phyloP scores from a whole-genome alignment of 345 rosid species.

The Syzygium grande region DNA sequence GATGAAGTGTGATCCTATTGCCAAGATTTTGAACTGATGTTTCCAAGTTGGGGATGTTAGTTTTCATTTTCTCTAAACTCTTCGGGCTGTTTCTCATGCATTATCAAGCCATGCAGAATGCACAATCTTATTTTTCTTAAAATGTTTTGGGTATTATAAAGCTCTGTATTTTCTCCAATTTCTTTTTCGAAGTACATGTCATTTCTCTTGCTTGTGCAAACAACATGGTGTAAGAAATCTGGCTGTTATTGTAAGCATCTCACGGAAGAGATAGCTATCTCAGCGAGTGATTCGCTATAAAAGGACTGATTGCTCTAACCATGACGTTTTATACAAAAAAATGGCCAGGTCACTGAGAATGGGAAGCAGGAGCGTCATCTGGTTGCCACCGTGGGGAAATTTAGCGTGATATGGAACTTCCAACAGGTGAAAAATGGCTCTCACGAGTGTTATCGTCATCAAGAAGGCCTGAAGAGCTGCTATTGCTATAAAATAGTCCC shows the following conservation, averaged over 20 bases:
- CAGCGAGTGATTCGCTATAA: not conserved
- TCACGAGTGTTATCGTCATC: constrained; percentile 40
- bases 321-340: not conserved
- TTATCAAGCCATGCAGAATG: not conserved
- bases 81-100: not conserved
- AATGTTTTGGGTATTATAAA: not conserved
- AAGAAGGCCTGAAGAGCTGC: constrained; percentile 46
- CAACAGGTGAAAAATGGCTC: constrained; percentile 39
- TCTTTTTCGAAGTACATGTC: not conserved
- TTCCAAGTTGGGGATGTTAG: not conserved
- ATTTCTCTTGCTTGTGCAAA: not conserved
- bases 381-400: constrained; percentile 96
- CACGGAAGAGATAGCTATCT: not conserved
- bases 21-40: not conserved
- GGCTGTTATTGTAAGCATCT: not conserved
- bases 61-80: not conserved
- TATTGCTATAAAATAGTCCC: constrained; percentile 82
- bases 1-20: not conserved
- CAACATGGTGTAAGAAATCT: not conserved
- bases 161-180: not conserved
- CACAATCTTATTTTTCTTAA: not conserved
- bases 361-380: constrained; percentile 56
- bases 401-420: constrained; percentile 72
- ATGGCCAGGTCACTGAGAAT: constrained; percentile 32
- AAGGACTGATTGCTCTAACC: not conserved